Evolutionary conservation across 768 basidiomycete species (phyloP).

Genomic region (Hypsizygus marmoreus): DNA sequence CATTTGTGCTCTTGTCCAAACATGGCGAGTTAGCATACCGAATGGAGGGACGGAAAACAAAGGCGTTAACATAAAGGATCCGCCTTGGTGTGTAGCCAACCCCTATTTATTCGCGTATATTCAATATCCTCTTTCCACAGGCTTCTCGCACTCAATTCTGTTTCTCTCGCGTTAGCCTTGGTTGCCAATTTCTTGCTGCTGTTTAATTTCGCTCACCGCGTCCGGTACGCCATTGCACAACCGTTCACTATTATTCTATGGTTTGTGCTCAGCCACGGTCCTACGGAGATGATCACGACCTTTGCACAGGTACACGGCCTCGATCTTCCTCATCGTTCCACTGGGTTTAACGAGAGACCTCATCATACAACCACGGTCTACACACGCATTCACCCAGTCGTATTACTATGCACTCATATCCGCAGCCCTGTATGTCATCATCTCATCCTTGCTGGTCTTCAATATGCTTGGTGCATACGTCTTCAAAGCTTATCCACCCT

Average conservation of each 20-base stretch:
- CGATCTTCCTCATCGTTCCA: slow-evolving; percentile 34
- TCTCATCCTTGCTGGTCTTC: slow-evolving; percentile 22
- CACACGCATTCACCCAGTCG: slow-evolving; percentile 31
- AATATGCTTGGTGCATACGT: slow-evolving; percentile 28
- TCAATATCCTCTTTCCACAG: slow-evolving; percentile 17
- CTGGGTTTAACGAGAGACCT: slow-evolving; percentile 28
- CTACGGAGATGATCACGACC: neutral
- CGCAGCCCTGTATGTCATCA: slow-evolving; percentile 27
- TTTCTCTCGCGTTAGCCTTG: slow-evolving; percentile 34
- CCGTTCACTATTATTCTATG: slow-evolving; percentile 38
- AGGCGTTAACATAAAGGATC: slow-evolving; percentile 27
- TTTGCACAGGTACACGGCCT: slow-evolving; percentile 36
- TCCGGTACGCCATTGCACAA: slow-evolving; percentile 37
- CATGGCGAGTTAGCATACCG: slow-evolving; percentile 30
- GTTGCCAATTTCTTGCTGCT: slow-evolving; percentile 36
- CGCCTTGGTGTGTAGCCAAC: slow-evolving; percentile 30
- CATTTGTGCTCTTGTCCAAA: slow-evolving; percentile 36
- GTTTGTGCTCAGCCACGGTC: slow-evolving; percentile 18
- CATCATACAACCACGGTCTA: slow-evolving; percentile 7
- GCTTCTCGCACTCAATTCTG: slow-evolving; percentile 31
- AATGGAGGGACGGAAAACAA: slow-evolving; percentile 8
- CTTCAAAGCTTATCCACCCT: slow-evolving; percentile 37
- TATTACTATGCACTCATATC: slow-evolving; percentile 42
- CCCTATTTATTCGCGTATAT: neutral
- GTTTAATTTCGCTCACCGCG: slow-evolving; percentile 38